Percentiles rank a stretch among this genome's conserved stretches.
These are phyloP conservation scores for Fraxinus latifolia DNA, from an alignment of 305 asterid genomes.

Conservation along the genomic window DNA sequence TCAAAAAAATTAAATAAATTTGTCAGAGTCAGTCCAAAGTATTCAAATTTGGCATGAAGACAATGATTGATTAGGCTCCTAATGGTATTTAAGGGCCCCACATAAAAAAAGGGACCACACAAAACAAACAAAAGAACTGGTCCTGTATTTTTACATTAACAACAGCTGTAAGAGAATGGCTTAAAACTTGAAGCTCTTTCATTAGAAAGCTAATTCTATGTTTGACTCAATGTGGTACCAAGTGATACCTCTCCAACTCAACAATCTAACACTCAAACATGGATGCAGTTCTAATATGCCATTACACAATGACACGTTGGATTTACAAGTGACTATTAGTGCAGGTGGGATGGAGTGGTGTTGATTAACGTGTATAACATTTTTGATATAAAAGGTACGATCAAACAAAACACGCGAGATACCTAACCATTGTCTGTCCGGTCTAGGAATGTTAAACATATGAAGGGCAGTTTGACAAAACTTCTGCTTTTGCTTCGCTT, in stretches of 20 bases:
- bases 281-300: neutral
- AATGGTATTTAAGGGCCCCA: neutral
- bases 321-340: neutral
- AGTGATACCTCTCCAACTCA: neutral
- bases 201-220: neutral
- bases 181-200: neutral
- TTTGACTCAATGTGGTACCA: neutral
- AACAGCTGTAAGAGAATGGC: neutral
- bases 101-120: neutral
- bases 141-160: neutral
- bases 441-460: neutral
- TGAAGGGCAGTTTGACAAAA: neutral
- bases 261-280: neutral
- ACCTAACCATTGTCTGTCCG: neutral
- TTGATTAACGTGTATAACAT: neutral
- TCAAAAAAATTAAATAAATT: neutral
- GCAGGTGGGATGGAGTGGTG: neutral
- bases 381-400: neutral
- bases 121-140: neutral
- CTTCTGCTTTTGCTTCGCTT: neutral
- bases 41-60: neutral
- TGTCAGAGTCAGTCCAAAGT: neutral
- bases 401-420: neutral
- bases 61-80: neutral
- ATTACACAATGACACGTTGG: neutral